These are phyloP conservation scores for Rubroshorea leprosula DNA, from an alignment of 345 rosid species.

Conservation along the genomic window DNA sequence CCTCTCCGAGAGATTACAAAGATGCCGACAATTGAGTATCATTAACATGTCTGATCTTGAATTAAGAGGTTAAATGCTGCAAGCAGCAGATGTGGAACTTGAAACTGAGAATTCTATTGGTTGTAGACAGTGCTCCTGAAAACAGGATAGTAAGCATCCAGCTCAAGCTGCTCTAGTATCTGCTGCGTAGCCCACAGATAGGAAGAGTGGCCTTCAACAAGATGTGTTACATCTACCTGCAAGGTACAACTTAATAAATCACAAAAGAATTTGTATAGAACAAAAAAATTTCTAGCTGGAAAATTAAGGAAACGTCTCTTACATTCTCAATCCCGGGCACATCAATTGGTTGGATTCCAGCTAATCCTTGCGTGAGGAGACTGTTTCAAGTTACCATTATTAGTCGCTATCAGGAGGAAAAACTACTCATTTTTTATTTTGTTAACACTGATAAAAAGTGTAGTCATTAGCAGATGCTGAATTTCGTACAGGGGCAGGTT, in stretches of 20 bases:
- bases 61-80: too few species aligned
- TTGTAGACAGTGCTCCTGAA: constrained; percentile 30
- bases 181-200: constrained; percentile 74
- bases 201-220: constrained; percentile 85
- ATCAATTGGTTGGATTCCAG: constrained; percentile 78
- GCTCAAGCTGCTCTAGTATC: constrained; percentile 73
- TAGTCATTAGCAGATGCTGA: too few species aligned
- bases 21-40: too few species aligned
- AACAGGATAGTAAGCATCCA: constrained; percentile 74
- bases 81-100: too few species aligned
- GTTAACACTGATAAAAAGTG: too few species aligned
- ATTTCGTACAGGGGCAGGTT: too few species aligned
- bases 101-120: constrained; percentile 11
- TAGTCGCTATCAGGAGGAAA: background rate
- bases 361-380: constrained; percentile 81
- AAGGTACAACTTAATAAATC: constrained; percentile 2
- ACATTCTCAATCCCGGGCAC: constrained; percentile 88
- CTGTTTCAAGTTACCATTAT: constrained; percentile 33
- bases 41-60: too few species aligned
- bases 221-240: constrained; percentile 77
- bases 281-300: background rate
- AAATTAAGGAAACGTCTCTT: constrained; percentile 17
- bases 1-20: too few species aligned
- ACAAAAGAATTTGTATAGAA: background rate
- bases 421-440: too few species aligned